Evolutionary conservation across 495 filamentous ascomycete genomes (phyloP).

Genomic region (Tirmania nivea): DNA sequence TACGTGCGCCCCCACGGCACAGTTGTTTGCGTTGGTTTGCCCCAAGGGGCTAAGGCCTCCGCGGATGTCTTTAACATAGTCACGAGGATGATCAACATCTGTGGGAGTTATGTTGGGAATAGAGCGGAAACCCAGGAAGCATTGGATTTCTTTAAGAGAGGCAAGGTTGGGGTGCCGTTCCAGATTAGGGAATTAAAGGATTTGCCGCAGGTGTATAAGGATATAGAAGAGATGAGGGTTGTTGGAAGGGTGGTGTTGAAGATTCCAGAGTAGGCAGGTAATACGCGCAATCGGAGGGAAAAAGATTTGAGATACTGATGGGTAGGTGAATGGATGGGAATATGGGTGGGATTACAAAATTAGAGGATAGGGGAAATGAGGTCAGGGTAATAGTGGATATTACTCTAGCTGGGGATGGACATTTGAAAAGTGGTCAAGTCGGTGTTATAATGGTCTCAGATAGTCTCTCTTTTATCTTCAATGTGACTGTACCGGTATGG

Average conservation of each 20-base stretch:
- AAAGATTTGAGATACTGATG: too few relatives aligned
- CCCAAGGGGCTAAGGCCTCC: slow-evolving; percentile 43
- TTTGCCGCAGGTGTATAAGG: slow-evolving; percentile 50
- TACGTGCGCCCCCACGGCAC: slow-evolving; percentile 62
- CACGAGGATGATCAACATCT: slow-evolving; percentile 74
- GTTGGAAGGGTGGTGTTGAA: slow-evolving; percentile 78
- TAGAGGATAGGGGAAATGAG: too few relatives aligned
- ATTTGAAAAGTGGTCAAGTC: too few relatives aligned
- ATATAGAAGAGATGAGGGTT: slow-evolving; percentile 59
- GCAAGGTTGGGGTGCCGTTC: slow-evolving; percentile 66
- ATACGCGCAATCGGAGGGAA: too few relatives aligned
- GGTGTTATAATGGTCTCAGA: too few relatives aligned
- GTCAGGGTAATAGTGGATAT: too few relatives aligned
- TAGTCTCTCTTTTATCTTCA: too few relatives aligned
- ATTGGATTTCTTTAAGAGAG: slow-evolving; percentile 65
- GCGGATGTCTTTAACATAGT: slow-evolving; percentile 77
- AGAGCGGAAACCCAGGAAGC: slow-evolving; percentile 66
- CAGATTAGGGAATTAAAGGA: slow-evolving; percentile 62
- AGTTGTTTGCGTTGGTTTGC: slow-evolving; percentile 70
- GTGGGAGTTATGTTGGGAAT: slow-evolving; percentile 83
- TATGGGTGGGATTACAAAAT: too few relatives aligned
- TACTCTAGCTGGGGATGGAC: too few relatives aligned
- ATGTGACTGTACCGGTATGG: too few relatives aligned
- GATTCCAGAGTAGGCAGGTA: slow-evolving; percentile 24
- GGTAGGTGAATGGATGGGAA: too few relatives aligned